These are phyloP conservation scores for Coprinopsis marcescibilis DNA, from an alignment of 768 basidiomycete genomes.

Conservation along the genomic window DNA sequence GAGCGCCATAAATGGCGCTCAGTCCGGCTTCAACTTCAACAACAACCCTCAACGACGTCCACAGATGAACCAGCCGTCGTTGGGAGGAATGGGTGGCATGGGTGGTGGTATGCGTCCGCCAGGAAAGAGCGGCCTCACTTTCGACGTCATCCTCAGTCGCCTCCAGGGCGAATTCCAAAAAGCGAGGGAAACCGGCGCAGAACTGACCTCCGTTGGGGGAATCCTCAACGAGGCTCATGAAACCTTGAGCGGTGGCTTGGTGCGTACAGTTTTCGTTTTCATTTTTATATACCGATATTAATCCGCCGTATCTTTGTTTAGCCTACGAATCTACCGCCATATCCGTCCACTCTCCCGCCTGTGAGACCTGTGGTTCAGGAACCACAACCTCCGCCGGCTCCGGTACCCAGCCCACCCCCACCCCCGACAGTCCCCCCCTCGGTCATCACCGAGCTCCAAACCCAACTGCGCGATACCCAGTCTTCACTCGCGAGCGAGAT, in stretches of 20 bases:
- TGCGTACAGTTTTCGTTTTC: conserved; percentile 39
- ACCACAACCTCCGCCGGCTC: conserved; percentile 19
- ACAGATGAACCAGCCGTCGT: conserved; percentile 51
- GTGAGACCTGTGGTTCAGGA: conserved; percentile 42
- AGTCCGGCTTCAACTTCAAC: conserved; percentile 17
- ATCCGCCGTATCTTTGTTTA: conserved; percentile 18
- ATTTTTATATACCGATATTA: neutral
- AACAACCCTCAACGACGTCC: conserved; percentile 47
- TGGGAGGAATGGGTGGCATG: conserved; percentile 73
- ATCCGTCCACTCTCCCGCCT: conserved; percentile 61
- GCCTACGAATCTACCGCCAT: conserved; percentile 58
- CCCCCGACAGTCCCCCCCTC: conserved; percentile 17
- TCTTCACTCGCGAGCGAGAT: conserved; percentile 67
- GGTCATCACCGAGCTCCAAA: conserved; percentile 60
- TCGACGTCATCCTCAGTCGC: conserved; percentile 86
- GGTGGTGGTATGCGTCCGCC: conserved; percentile 65
- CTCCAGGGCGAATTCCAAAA: conserved; percentile 94
- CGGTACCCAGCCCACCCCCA: conserved; percentile 33
- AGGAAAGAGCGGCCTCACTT: conserved; percentile 82
- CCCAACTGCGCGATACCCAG: conserved; percentile 83
- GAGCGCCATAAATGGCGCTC: neutral
- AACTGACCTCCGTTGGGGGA: conserved; percentile 69
- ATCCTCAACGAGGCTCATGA: conserved; percentile 91
- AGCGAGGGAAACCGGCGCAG: conserved; percentile 87
- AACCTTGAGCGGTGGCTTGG: conserved; percentile 77